A percentile compares a stretch with the other conserved stretches of the same genome.
Conservation (phyloP, 306 rosid genomes). For the Vigna unguiculata region DNA sequence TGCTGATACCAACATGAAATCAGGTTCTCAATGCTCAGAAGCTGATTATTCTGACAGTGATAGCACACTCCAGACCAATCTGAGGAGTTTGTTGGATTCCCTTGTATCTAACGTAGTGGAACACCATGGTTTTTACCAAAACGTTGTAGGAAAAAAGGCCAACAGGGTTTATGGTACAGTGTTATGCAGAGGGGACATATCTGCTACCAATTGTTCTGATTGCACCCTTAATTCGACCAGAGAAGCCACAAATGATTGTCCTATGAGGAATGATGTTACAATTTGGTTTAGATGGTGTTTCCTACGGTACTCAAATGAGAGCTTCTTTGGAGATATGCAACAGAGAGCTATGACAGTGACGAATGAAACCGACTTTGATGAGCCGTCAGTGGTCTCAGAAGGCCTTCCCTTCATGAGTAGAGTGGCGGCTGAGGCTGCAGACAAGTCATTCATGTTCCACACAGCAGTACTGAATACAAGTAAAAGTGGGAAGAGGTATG, state of each 20-base stretch:
- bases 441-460: conserved; percentile 49
- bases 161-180: conserved; percentile 54
- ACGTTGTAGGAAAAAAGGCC: conserved; percentile 38
- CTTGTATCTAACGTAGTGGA: conserved; percentile 50
- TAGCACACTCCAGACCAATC: conserved; percentile 49
- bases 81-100: conserved; percentile 47
- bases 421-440: conserved; percentile 45
- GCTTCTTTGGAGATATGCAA: conserved; percentile 53
- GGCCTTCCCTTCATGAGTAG: conserved; percentile 56
- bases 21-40: conserved; percentile 43
- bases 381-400: conserved; percentile 49
- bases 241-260: conserved; percentile 48
- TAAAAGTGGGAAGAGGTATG: conserved; percentile 59
- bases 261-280: conserved; percentile 49
- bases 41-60: conserved; percentile 45
- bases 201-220: conserved; percentile 47
- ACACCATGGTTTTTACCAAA: conserved; percentile 58
- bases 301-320: conserved; percentile 52
- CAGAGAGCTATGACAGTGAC: conserved; percentile 42
- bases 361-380: conserved; percentile 63
- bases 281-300: conserved; percentile 68
- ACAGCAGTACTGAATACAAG: conserved; percentile 46
- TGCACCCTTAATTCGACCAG: conserved; percentile 50
- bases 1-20: conserved; percentile 46
- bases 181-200: conserved; percentile 63